A percentile compares a stretch with the other conserved stretches of the same genome.
These are phyloP conservation scores for Hibiscus tridactylites DNA, from an alignment of 345 rosid genomes.

Conservation along the genomic window DNA sequence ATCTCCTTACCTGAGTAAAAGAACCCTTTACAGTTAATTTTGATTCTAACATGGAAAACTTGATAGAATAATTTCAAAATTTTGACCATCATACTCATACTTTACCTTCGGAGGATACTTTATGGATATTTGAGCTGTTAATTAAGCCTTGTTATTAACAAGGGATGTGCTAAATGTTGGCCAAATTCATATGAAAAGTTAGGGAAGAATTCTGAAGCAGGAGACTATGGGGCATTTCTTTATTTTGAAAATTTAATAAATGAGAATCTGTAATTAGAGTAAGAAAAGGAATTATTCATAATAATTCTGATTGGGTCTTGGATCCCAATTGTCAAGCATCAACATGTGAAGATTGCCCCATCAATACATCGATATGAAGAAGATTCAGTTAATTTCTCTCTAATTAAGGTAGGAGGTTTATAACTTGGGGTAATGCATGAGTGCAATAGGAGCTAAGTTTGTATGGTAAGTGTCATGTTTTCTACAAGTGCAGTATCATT, in stretches of 20 bases:
- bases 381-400: neutral
- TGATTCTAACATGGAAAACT: neutral
- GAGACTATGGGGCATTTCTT: neutral
- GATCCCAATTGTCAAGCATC: neutral
- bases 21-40: neutral
- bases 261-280: neutral
- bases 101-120: neutral
- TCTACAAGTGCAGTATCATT: neutral
- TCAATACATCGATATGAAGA: neutral
- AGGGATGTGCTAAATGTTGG: neutral
- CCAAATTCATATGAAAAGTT: constrained; percentile 3
- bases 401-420: neutral
- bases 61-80: neutral
- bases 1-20: no score
- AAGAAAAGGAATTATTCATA: neutral
- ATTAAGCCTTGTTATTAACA: neutral
- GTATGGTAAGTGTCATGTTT: neutral
- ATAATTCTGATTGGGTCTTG: neutral
- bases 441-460: neutral
- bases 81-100: neutral
- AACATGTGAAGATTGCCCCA: neutral
- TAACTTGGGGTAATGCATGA: neutral
- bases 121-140: neutral
- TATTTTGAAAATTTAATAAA: neutral
- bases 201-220: neutral